Evolutionary conservation across 2,329 filamentous ascomycete species (phyloP).

Genomic region (Dothideomycetidae sp.): DNA sequence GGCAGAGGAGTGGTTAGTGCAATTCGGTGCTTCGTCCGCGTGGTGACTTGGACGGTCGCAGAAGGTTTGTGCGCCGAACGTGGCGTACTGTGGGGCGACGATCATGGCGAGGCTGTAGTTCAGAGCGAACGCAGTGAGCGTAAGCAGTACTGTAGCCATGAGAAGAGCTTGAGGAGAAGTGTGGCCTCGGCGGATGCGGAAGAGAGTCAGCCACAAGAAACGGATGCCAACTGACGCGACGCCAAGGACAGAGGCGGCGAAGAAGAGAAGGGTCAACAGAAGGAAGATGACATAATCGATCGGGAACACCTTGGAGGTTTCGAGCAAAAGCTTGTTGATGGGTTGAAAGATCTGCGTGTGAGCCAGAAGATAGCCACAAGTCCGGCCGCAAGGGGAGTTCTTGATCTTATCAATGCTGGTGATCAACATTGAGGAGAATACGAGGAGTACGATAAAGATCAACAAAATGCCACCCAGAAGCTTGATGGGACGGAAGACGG

Average conservation of each 20-base stretch:
- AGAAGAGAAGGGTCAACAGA: conserved; percentile 71
- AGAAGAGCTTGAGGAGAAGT: conserved; percentile 86
- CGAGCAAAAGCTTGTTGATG: conserved; percentile 76
- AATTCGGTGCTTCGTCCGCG: conserved; percentile 58
- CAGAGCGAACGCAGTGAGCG: conserved; percentile 74
- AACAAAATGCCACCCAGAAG: conserved; percentile 70
- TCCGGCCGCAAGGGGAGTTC: conserved; percentile 81
- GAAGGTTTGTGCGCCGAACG: conserved; percentile 87
- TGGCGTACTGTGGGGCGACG: conserved; percentile 89
- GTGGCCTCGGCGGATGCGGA: conserved; percentile 76
- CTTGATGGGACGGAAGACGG: conserved; percentile 76
- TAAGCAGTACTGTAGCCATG: conserved; percentile 79
- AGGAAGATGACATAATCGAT: conserved; percentile 86
- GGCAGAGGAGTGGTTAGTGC: conserved; percentile 52
- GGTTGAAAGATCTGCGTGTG: conserved; percentile 89
- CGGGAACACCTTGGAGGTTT: conserved; percentile 71
- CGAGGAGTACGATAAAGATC: conserved; percentile 55
- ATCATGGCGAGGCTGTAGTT: conserved; percentile 90
- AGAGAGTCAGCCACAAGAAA: conserved; percentile 89
- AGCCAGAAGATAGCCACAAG: conserved; percentile 83
- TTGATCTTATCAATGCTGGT: conserved; percentile 92
- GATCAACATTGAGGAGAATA: conserved; percentile 87
- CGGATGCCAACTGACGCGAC: conserved; percentile 80
- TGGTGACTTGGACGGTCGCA: conserved; percentile 57
- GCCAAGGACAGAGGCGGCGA: conserved; percentile 74